Conservation (phyloP, 2,329 filamentous ascomycete species). For the Raffaelea albimanens region DNA sequence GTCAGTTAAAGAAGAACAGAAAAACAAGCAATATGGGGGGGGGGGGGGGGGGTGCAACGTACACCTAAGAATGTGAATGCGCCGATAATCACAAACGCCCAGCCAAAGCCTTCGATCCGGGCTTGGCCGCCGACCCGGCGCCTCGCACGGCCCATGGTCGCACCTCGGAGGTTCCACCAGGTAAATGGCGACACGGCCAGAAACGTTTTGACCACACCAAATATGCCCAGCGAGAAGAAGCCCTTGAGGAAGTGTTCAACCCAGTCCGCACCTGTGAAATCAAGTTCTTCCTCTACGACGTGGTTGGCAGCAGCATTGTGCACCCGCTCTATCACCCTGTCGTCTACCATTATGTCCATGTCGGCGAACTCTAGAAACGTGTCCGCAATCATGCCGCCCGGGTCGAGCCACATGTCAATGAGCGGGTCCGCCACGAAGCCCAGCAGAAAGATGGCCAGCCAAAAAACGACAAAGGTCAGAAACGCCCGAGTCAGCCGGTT, state of each 20-base stretch:
- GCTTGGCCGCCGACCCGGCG: conserved; percentile 60
- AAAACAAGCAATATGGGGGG: not conserved
- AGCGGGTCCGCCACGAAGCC: conserved; percentile 92
- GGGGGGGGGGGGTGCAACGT: conserved; percentile 33
- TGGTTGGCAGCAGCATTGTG: conserved; percentile 23
- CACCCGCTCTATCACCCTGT: conserved; percentile 1
- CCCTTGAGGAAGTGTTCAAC: conserved; percentile 79
- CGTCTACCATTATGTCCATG: conserved; percentile 24
- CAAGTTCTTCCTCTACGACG: conserved; percentile 26
- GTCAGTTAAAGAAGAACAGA: conserved; percentile 8
- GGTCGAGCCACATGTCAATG: conserved; percentile 79
- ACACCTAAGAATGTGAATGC: conserved; percentile 70
- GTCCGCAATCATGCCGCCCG: conserved; percentile 51
- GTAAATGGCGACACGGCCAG: conserved; percentile 66
- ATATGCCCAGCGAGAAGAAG: conserved; percentile 75
- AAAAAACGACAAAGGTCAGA: conserved; percentile 64
- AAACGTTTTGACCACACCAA: conserved; percentile 77
- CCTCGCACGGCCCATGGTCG: conserved; percentile 41
- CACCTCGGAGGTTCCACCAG: conserved; percentile 63
- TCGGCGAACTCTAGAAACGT: conserved; percentile 34
- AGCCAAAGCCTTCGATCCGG: conserved; percentile 68
- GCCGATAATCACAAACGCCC: conserved; percentile 71
- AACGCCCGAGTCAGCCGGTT: conserved; percentile 57
- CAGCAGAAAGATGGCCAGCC: conserved; percentile 66
- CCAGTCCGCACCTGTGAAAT: conserved; percentile 47